Evolutionary conservation across 73 alveolate species (phyloP).

Genomic region (Paramecium tetraurelia): DNA sequence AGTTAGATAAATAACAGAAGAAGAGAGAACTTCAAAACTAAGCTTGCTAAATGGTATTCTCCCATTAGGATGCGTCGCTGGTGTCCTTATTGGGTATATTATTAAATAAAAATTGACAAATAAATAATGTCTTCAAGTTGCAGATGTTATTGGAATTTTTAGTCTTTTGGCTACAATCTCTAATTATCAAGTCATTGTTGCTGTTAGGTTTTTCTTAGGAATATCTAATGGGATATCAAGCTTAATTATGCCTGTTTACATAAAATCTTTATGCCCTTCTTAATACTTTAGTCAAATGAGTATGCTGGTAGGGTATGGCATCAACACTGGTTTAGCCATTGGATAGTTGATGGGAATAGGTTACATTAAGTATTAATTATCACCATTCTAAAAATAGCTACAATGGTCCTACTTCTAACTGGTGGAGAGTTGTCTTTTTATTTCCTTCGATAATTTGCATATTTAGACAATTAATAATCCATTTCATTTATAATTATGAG

Average conservation of each 20-base stretch:
- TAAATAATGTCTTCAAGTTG: not conserved
- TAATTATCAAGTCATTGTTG: not conserved
- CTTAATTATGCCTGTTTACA: not conserved
- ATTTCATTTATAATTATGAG: not conserved
- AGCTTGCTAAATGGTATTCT: not conserved
- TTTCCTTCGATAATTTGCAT: constrained; percentile 10
- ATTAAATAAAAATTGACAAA: not conserved
- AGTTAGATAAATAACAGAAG: not conserved
- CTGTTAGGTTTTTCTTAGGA: constrained; percentile 19
- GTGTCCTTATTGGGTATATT: constrained; percentile 1
- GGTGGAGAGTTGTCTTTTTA: constrained; percentile 51
- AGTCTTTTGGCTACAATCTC: not conserved
- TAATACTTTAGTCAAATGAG: constrained; percentile 5
- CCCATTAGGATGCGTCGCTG: constrained; percentile 5
- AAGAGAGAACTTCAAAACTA: not conserved
- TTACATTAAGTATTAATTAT: not conserved
- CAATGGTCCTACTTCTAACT: not conserved
- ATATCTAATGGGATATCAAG: constrained; percentile 25
- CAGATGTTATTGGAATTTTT: constrained; percentile 21
- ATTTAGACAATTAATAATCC: not conserved
- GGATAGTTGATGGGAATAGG: constrained; percentile 54
- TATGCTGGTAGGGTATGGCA: constrained; percentile 11
- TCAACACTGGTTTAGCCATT: constrained; percentile 23
- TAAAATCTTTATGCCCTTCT: constrained; percentile 11
- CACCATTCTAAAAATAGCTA: not conserved